phyloP scores from a whole-genome alignment of 129 eudicot genomes.

The Pseudognaphalium luteoalbum region DNA sequence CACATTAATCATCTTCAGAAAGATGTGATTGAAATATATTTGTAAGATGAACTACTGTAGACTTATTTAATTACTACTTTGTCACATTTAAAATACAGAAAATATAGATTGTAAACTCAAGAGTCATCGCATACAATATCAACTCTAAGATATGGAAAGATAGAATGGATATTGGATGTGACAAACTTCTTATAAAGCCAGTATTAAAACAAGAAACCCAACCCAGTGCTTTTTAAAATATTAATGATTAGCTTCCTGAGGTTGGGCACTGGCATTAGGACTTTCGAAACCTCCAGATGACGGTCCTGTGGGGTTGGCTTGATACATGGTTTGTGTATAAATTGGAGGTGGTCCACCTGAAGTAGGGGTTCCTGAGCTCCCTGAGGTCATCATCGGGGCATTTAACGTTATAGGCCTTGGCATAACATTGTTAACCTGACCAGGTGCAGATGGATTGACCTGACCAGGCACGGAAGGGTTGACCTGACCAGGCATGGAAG shows the following conservation, averaged over 20 bases:
- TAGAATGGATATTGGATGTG: background rate
- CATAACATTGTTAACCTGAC: slow-evolving; percentile 42
- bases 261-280: slow-evolving; percentile 45
- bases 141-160: background rate
- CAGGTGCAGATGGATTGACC: slow-evolving; percentile 32
- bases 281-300: slow-evolving; percentile 42
- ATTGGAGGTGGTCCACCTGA: slow-evolving; percentile 52
- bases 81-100: background rate
- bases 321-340: slow-evolving; percentile 58
- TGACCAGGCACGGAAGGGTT: slow-evolving; percentile 19
- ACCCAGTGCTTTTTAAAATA: background rate
- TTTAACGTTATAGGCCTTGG: slow-evolving; percentile 52
- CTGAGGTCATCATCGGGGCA: slow-evolving; percentile 36
- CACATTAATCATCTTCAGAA: background rate
- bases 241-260: slow-evolving; percentile 37
- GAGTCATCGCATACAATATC: slow-evolving; percentile 3
- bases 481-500: background rate
- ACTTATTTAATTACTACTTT: slow-evolving; percentile 5
- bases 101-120: slow-evolving; percentile 10
- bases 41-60: background rate
- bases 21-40: background rate
- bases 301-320: slow-evolving; percentile 38
- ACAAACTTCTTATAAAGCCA: background rate
- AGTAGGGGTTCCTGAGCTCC: slow-evolving; percentile 47
- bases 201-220: background rate